Conservation (phyloP, 2,329 filamentous ascomycete species). For the Colletotrichum echinochloae region DNA sequence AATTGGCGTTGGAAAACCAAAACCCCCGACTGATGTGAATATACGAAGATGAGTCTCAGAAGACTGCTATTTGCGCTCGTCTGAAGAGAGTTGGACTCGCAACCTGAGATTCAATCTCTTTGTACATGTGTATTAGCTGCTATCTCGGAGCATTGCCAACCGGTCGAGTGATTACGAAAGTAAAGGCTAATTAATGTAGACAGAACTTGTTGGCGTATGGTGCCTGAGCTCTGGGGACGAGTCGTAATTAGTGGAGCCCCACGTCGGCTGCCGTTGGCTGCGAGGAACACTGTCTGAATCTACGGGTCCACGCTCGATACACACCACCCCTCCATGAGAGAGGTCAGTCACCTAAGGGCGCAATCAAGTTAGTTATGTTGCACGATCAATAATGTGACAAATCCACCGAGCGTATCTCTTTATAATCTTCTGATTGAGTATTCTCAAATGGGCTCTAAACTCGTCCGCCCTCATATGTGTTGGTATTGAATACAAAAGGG, state of each 20-base stretch:
- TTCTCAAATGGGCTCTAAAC: neutral
- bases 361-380: neutral
- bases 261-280: neutral
- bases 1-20: neutral
- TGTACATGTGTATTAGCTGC: neutral
- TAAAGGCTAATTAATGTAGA: neutral
- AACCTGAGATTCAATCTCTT: neutral
- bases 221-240: neutral
- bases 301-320: neutral
- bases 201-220: neutral
- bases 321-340: neutral
- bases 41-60: neutral
- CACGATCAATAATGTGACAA: neutral
- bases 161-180: neutral
- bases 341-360: neutral
- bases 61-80: neutral
- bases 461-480: slow-evolving; percentile 1
- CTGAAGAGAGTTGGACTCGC: no score
- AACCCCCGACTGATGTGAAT: neutral
- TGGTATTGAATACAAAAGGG: slow-evolving; percentile 38
- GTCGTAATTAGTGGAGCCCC: neutral
- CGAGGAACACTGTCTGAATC: neutral
- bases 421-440: neutral
- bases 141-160: neutral
- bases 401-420: neutral